Evolutionary conservation across 345 rosid genomes (phyloP).

Genomic region (Gossypium stocksii): DNA sequence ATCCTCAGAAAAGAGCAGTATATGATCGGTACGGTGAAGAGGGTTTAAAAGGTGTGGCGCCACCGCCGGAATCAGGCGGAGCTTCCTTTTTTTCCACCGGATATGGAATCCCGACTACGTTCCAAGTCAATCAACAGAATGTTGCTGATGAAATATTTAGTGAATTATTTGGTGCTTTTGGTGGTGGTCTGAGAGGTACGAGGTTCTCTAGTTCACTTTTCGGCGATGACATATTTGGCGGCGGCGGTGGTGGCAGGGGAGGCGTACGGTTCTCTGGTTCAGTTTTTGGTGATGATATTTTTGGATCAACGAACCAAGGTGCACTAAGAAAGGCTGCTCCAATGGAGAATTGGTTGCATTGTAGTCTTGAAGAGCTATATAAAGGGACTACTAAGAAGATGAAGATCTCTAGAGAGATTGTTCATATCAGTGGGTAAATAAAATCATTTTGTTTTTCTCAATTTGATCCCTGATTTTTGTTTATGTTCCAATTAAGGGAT

Average conservation of each 20-base stretch:
- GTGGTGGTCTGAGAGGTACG: slow-evolving; percentile 39
- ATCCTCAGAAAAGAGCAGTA: slow-evolving; percentile 67
- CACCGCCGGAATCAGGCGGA: slow-evolving; percentile 53
- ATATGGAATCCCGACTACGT: slow-evolving; percentile 44
- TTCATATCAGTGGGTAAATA: slow-evolving; percentile 50
- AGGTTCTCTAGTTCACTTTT: slow-evolving; percentile 44
- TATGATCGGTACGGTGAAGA: slow-evolving; percentile 84
- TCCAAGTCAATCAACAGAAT: slow-evolving; percentile 54
- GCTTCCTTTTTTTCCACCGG: slow-evolving; percentile 61
- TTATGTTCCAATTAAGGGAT: too few species aligned
- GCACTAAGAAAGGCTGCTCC: slow-evolving; percentile 47
- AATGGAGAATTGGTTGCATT: slow-evolving; percentile 49
- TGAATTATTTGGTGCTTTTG: slow-evolving; percentile 62
- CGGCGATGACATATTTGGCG: slow-evolving; percentile 53
- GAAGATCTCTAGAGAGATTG: slow-evolving; percentile 72
- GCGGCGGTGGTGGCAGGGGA: slow-evolving; percentile 14
- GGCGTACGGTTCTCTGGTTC: not conserved
- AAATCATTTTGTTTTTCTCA: slow-evolving; percentile 13
- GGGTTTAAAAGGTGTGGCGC: slow-evolving; percentile 58
- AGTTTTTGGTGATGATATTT: not conserved
- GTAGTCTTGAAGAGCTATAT: slow-evolving; percentile 68
- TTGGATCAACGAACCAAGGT: slow-evolving; percentile 31
- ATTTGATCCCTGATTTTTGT: not conserved
- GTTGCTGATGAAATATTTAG: slow-evolving; percentile 57
- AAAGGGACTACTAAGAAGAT: slow-evolving; percentile 66